Conservation (phyloP, 2,329 filamentous ascomycete genomes). For the Zalaria obscura region DNA sequence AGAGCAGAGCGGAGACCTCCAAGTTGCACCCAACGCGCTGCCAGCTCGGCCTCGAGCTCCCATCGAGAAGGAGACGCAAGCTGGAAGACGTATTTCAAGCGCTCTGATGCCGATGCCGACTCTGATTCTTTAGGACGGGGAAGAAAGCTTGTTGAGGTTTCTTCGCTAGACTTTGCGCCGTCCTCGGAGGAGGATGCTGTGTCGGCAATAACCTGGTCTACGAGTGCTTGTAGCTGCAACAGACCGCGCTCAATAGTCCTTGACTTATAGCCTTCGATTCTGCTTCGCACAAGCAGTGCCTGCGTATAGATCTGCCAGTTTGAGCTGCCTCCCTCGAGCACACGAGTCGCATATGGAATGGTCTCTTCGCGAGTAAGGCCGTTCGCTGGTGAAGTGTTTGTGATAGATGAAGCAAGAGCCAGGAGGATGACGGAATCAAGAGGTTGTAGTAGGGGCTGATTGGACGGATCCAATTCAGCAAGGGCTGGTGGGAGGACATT, state of each 20-base stretch:
- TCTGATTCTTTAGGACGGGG: slow-evolving; percentile 62
- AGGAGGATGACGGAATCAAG: slow-evolving; percentile 85
- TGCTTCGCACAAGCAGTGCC: slow-evolving; percentile 72
- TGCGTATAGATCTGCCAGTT: slow-evolving; percentile 99
- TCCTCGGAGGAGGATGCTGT: slow-evolving; percentile 35
- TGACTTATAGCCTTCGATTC: slow-evolving; percentile 78
- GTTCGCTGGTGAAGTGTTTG: slow-evolving; percentile 74
- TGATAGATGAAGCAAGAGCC: slow-evolving; percentile 66
- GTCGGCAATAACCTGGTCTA: slow-evolving; percentile 88
- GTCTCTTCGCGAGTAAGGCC: slow-evolving; percentile 88
- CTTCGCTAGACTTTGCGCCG: slow-evolving; percentile 11
- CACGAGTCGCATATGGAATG: slow-evolving; percentile 75
- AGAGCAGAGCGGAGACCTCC: slow-evolving; percentile 81
- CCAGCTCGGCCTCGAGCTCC: slow-evolving; percentile 89
- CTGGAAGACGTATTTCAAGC: slow-evolving; percentile 71
- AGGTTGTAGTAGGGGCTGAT: slow-evolving; percentile 69
- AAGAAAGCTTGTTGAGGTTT: slow-evolving; percentile 60
- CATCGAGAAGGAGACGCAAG: slow-evolving; percentile 75
- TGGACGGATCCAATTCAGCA: slow-evolving; percentile 53
- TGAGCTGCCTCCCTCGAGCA: slow-evolving; percentile 74
- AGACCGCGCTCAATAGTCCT: slow-evolving; percentile 81
- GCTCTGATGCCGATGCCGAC: slow-evolving; percentile 60
- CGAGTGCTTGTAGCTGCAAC: slow-evolving; percentile 83
- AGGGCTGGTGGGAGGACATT: slow-evolving; percentile 46
- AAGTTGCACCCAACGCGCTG: slow-evolving; percentile 78